Evolutionary conservation across 179 eudicot genomes (phyloP), one percentile per base, ranked within the genome.

Genomic region (Silene vulgaris): DNA sequence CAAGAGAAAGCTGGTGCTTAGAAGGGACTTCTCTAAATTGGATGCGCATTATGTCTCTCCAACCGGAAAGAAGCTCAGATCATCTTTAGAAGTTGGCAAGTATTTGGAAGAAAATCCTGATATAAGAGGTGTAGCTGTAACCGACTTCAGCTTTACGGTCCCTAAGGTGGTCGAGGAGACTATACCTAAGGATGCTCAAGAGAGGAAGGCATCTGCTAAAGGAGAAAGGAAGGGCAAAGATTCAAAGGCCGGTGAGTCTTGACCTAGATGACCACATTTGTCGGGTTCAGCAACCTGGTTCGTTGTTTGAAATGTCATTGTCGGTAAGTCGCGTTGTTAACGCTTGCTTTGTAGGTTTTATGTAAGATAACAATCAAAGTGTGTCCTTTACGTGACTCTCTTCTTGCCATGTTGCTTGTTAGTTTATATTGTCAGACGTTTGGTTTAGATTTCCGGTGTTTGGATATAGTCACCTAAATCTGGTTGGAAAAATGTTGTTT

Each of bases 91-190:
- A 76, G 78, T 84, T 14, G 80, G 88, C 1, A 57, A 85, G 45
- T 86, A 77, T 68, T 69, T 90, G 3, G 80, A 89, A 68, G 86
- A 83, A 52, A 80, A 89, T 72, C 91, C 91, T 0, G 81, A 86
- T 14, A 75, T 76, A 40, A 77, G 80, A 52, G 84, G 80, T 48
- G 71, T 85, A 5, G 61, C 87, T 20, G 30, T 82, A 8, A 48
- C 74, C 6, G 88, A 90, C 63, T 90, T 90, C 82, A 84, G 86
- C 52, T 90, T 90, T 76, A 75, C 89, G 3, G 73, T 81, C 45
- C 92, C 92, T 6, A 90, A 89, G 83, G 79, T 90, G 4, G 85
- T 87, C 80, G 81, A 72, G 65, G 92, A 90, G 62, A 89, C 92
- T 45, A 63, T 89, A 14, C 90, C 90, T 2, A 80, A 75, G 69